A percentile compares a stretch with the other conserved stretches of the same genome.
These are phyloP conservation scores for Cupressus sempervirens DNA, from an alignment of 75 land plant species.

Conservation along the genomic window DNA sequence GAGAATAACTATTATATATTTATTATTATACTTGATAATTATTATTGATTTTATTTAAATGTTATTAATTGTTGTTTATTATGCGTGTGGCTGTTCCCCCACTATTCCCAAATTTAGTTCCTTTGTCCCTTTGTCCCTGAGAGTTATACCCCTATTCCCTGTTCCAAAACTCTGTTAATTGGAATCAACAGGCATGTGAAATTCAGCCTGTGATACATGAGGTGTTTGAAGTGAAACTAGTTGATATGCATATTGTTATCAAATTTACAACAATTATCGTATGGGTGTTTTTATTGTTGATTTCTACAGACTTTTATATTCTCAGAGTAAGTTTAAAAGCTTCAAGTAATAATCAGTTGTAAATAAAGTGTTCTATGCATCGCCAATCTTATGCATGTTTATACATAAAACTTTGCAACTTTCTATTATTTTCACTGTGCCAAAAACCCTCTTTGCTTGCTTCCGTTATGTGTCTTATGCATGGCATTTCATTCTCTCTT, in stretches of 20 bases:
- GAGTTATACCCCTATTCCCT: too few relatives aligned
- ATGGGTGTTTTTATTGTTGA: neutral
- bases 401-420: neutral
- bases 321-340: neutral
- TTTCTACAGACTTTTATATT: neutral
- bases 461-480: neutral
- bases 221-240: neutral
- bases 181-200: neutral
- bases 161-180: too few relatives aligned
- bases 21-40: too few relatives aligned
- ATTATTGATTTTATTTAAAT: too few relatives aligned
- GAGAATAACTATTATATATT: too few relatives aligned
- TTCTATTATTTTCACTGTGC: neutral
- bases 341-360: neutral
- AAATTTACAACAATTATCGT: neutral
- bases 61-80: too few relatives aligned
- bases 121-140: too few relatives aligned
- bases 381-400: neutral
- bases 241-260: too few relatives aligned
- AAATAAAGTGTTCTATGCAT: neutral
- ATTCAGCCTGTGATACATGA: neutral
- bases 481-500: neutral
- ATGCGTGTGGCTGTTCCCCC: too few relatives aligned
- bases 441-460: neutral
- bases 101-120: too few relatives aligned